A percentile compares a stretch with the other conserved stretches of the same genome.
phyloP scores from a whole-genome alignment of 441 rosid genomes.

The Rhodomyrtus psidioides region DNA sequence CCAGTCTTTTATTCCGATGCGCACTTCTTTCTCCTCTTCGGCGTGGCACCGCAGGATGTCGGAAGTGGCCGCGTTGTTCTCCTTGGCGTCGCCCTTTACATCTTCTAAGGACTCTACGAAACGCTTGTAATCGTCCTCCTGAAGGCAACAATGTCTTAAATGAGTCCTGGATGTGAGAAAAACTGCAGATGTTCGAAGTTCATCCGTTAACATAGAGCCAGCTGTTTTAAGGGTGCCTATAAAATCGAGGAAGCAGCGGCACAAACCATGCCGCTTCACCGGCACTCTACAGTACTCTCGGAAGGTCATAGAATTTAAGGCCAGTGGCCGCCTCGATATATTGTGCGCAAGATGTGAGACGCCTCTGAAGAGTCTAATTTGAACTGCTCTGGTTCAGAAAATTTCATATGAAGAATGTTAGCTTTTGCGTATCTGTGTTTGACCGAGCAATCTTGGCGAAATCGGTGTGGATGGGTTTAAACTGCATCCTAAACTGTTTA shows the following conservation, averaged over 20 bases:
- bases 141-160: background rate
- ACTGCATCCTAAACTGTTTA: background rate
- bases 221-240: background rate
- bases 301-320: too few relatives aligned
- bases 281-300: background rate
- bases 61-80: background rate
- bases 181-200: background rate
- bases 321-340: background rate
- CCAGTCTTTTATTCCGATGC: conserved; percentile 78
- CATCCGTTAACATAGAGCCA: background rate
- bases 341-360: background rate
- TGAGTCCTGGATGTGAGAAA: background rate
- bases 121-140: conserved; percentile 52
- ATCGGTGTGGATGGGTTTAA: background rate
- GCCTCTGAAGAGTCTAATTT: too few relatives aligned
- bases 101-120: conserved; percentile 53
- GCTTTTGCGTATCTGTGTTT: background rate
- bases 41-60: background rate
- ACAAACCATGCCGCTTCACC: background rate
- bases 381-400: too few relatives aligned
- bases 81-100: conserved; percentile 13
- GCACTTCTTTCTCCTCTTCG: conserved; percentile 26
- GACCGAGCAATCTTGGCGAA: background rate
- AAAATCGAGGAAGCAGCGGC: background rate
- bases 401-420: background rate